phyloP scores from a whole-genome alignment of 495 filamentous ascomycete species.

The Tuber melanosporum region DNA sequence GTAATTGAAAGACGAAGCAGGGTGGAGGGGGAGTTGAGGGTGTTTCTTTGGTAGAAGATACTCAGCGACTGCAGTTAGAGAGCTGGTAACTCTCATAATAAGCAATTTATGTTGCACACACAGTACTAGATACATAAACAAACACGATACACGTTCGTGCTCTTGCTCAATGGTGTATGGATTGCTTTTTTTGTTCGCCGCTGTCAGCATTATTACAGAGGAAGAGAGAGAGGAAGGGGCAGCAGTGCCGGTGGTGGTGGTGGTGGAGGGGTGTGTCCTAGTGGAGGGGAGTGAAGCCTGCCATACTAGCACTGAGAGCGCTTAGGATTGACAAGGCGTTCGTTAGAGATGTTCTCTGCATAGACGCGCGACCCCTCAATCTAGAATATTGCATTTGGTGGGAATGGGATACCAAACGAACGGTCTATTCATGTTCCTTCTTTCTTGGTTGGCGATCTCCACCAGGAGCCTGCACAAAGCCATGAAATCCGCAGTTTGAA shows the following conservation, averaged over 20 bases:
- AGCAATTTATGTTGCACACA: background rate
- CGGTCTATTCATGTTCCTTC: conserved; percentile 9
- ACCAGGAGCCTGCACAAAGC: conserved; percentile 21
- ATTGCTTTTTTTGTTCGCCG: background rate
- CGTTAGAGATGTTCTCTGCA: conserved; percentile 37
- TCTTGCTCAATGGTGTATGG: background rate
- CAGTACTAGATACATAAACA: conserved; percentile 1
- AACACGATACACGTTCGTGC: background rate
- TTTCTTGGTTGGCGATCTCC: background rate
- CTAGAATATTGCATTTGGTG: conserved; percentile 32
- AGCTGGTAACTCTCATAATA: background rate
- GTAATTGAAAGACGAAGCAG: background rate
- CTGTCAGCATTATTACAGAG: background rate
- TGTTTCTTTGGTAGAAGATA: background rate
- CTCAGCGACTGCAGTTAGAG: background rate
- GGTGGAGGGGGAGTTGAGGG: background rate
- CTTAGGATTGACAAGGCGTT: conserved; percentile 26
- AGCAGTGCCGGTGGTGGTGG: background rate
- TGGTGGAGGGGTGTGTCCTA: background rate
- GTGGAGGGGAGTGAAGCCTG: background rate
- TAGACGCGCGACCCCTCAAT: conserved; percentile 38
- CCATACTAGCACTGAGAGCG: conserved; percentile 14
- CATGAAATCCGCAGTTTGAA: conserved; percentile 23
- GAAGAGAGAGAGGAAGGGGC: background rate
- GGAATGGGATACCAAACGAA: conserved; percentile 19